A percentile compares a stretch with the other conserved stretches of the same genome.
phyloP scores from a whole-genome alignment of 2,329 filamentous ascomycete genomes.

The Leptographium procerum region DNA sequence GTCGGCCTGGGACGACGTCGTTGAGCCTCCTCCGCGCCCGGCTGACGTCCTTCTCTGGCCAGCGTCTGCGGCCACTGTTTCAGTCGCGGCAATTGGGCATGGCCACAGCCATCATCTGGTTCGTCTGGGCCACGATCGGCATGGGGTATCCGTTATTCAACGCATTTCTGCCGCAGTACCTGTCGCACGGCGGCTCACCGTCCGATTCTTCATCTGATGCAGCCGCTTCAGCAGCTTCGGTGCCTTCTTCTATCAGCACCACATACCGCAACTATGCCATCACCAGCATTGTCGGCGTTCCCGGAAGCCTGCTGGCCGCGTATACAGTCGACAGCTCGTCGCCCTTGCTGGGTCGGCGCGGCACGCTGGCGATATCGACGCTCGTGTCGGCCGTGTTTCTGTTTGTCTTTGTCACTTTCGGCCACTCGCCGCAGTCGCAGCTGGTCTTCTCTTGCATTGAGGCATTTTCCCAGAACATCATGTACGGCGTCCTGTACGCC shows the following conservation, averaged over 20 bases:
- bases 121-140: conserved; percentile 72
- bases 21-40: conserved; percentile 36
- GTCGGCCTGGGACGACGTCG: not conserved
- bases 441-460: conserved; percentile 57
- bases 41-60: conserved; percentile 53
- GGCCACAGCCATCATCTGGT: conserved; percentile 53
- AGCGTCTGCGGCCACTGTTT: conserved; percentile 58
- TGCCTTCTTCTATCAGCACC: conserved; percentile 23
- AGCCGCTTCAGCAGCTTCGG: conserved; percentile 11
- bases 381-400: conserved; percentile 57
- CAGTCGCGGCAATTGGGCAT: conserved; percentile 37
- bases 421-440: conserved; percentile 43
- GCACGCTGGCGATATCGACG: conserved; percentile 58
- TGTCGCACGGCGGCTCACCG: conserved; percentile 42
- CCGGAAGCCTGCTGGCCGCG: conserved; percentile 63
- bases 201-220: conserved; percentile 14
- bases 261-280: conserved; percentile 77
- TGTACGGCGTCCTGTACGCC: conserved; percentile 67
- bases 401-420: conserved; percentile 53
- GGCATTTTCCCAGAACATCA: conserved; percentile 64
- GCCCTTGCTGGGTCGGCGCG: conserved; percentile 54
- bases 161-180: conserved; percentile 79
- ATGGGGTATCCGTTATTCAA: conserved; percentile 86
- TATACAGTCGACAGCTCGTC: conserved; percentile 57
- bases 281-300: conserved; percentile 64